A percentile compares a stretch with the other conserved stretches of the same genome.
phyloP scores from a whole-genome alignment of 169 alveolate species.

The Besnoitia besnoiti region DNA sequence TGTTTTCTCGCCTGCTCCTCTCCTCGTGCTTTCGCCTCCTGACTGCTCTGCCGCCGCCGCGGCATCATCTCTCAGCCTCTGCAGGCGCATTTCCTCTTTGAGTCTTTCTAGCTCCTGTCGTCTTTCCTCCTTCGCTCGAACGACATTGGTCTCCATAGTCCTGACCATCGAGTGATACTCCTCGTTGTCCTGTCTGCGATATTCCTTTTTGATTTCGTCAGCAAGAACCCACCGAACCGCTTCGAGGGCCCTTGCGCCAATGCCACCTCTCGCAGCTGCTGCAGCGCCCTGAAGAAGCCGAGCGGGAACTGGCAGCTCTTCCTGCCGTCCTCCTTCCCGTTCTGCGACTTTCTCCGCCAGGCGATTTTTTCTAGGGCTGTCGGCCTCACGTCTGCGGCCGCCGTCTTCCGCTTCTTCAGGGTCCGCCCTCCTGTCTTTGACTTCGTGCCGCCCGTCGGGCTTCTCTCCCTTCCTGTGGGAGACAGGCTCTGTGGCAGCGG shows the following conservation, averaged over 20 bases:
- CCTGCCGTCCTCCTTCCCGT: not conserved
- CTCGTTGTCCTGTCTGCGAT: not conserved
- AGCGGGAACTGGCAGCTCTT: not conserved
- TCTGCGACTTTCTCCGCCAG: not conserved
- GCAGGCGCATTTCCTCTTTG: not conserved
- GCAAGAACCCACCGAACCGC: not conserved
- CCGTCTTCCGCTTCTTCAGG: not conserved
- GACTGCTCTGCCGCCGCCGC: not conserved
- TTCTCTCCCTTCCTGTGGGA: not conserved
- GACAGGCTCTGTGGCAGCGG: not conserved
- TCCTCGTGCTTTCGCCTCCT: not conserved
- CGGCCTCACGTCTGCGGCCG: not conserved
- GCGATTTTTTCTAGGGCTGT: not conserved
- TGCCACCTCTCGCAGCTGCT: slow-evolving; percentile 23
- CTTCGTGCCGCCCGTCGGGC: not conserved
- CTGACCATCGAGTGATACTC: not conserved
- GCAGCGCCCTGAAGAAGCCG: slow-evolving; percentile 5
- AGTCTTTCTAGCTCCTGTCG: not conserved
- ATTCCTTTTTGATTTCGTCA: not conserved
- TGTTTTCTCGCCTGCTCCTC: not conserved
- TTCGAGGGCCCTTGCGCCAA: slow-evolving; percentile 14
- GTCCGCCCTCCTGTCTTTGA: not conserved
- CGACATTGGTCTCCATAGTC: not conserved
- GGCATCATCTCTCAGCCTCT: not conserved
- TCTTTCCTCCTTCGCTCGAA: not conserved